Percentiles rank a stretch among this genome's conserved stretches.
Conservation (phyloP, 306 rosid genomes). For the Trichosanthes cucumerina region DNA sequence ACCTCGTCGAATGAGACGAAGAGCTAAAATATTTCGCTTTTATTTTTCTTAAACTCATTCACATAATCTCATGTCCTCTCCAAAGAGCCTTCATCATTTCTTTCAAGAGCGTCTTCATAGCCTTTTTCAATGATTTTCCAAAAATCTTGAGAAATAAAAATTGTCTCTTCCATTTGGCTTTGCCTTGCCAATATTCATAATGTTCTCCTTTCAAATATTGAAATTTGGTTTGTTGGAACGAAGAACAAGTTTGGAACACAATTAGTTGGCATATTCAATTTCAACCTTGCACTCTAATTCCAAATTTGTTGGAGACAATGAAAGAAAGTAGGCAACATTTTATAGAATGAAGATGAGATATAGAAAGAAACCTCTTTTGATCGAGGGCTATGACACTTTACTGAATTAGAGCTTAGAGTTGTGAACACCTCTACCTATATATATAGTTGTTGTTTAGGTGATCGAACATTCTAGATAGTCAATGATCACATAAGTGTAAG, state of each 20-base stretch:
- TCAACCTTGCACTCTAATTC: neutral
- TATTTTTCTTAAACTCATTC: too few relatives aligned
- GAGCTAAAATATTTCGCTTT: neutral
- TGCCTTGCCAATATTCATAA: neutral
- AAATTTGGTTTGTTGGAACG: too few relatives aligned
- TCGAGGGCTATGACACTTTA: neutral
- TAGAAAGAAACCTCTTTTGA: neutral
- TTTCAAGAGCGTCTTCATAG: neutral
- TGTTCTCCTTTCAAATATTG: neutral
- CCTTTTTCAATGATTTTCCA: neutral
- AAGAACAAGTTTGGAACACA: neutral
- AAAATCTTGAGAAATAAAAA: neutral
- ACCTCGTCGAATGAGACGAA: neutral
- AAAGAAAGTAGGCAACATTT: too few relatives aligned
- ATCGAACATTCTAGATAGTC: too few relatives aligned
- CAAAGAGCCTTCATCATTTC: neutral
- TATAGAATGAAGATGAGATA: too few relatives aligned
- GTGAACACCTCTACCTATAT: neutral
- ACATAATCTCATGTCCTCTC: neutral
- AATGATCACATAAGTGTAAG: too few relatives aligned
- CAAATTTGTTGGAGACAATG: neutral
- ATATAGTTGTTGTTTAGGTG: too few relatives aligned
- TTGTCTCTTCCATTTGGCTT: neutral
- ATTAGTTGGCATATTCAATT: neutral
- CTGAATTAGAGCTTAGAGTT: neutral